Percentiles rank a stretch among this genome's conserved stretches.
phyloP scores from a whole-genome alignment of 176 grass and related monocot species.

The Carex cristatella region DNA sequence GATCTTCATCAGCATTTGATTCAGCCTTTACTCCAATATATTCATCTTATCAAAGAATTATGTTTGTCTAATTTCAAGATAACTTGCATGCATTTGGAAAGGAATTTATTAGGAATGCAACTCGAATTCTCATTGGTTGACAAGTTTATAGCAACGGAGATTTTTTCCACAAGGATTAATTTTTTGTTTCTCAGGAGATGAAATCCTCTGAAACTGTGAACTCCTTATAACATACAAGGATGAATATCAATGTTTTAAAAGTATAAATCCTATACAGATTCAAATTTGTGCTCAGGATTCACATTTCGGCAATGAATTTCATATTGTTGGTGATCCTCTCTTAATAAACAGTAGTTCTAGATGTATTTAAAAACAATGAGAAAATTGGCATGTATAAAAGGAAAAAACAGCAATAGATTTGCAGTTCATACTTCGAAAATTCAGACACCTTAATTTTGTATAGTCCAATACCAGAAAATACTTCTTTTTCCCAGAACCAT shows the following conservation, averaged over 20 bases:
- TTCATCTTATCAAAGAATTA: neutral
- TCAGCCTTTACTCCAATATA: neutral
- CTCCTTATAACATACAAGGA: neutral
- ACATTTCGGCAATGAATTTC: no score
- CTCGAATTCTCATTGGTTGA: neutral
- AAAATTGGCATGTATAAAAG: neutral
- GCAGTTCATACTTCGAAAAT: neutral
- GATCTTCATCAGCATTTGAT: neutral
- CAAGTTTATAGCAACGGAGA: neutral
- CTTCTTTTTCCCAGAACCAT: neutral
- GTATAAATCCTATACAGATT: neutral
- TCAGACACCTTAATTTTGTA: neutral
- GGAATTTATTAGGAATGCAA: no score
- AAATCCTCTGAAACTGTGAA: neutral
- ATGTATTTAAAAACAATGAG: neutral
- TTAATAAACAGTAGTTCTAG: neutral
- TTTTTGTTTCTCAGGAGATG: no score
- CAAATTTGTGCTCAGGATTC: neutral
- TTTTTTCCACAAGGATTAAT: neutral
- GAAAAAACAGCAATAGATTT: neutral
- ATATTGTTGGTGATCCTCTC: neutral
- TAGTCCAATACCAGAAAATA: neutral
- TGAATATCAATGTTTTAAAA: neutral
- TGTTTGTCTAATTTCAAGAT: neutral
- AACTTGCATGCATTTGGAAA: neutral